These are phyloP conservation scores for Chloromonas sp. DNA, from an alignment of 163 green algal genomes.

Conservation along the genomic window DNA sequence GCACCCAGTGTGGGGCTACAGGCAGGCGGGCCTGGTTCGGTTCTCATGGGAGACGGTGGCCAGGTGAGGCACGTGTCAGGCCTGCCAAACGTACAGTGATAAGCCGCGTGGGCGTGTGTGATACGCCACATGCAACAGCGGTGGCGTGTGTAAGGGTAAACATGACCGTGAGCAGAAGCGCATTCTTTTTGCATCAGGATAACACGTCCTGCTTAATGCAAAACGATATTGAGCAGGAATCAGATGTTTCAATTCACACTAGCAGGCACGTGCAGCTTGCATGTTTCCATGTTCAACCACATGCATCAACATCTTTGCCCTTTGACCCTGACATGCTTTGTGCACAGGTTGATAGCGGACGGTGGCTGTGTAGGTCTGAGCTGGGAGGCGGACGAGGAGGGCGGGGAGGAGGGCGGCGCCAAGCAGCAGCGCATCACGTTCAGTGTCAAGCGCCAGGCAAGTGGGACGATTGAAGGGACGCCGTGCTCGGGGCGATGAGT, in stretches of 20 bases:
- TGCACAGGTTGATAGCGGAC: conserved; percentile 33
- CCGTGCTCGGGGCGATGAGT: background rate
- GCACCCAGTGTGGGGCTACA: conserved; percentile 80
- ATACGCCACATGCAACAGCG: background rate
- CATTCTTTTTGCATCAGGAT: too few relatives aligned
- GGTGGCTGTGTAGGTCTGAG: conserved; percentile 23
- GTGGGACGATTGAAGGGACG: background rate
- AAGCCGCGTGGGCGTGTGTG: background rate
- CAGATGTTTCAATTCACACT: too few relatives aligned
- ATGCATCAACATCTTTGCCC: too few relatives aligned
- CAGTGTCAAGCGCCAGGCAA: background rate
- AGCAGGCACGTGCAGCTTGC: too few relatives aligned
- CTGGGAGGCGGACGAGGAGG: conserved; percentile 51
- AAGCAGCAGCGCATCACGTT: conserved; percentile 31
- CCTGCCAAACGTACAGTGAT: background rate
- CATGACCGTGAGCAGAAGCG: too few relatives aligned
- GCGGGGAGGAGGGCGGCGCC: background rate
- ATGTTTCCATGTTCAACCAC: too few relatives aligned
- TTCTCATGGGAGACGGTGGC: conserved; percentile 72
- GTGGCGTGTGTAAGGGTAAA: background rate
- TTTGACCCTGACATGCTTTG: too few relatives aligned
- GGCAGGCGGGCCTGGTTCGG: conserved; percentile 54
- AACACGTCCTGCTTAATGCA: too few relatives aligned
- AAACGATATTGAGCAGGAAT: too few relatives aligned
- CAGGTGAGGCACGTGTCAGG: conserved; percentile 20